Percentiles rank a stretch among this genome's conserved stretches.
Conservation (phyloP, 257 asterid genomes). For the Cynanchum wilfordii region DNA sequence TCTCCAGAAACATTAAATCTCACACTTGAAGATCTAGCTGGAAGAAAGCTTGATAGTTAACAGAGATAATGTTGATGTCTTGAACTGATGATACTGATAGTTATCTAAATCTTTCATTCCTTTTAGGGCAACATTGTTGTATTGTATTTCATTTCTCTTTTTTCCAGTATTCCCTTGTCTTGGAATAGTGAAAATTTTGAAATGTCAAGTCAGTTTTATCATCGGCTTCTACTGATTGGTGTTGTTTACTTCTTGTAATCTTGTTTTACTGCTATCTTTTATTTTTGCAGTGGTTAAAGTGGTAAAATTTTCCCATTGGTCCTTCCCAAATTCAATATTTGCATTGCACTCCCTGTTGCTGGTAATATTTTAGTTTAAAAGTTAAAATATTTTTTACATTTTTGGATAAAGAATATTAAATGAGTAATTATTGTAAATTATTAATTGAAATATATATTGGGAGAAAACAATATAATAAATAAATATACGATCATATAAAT, state of each 20-base stretch:
- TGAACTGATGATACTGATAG: not conserved
- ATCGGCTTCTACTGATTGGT: not conserved
- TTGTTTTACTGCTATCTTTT: no score
- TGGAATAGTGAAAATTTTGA: not conserved
- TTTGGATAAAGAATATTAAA: no score
- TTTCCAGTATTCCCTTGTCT: no score
- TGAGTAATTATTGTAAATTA: no score
- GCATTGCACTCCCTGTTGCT: not conserved
- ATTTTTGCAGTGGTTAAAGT: not conserved
- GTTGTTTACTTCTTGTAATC: no score
- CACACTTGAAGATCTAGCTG: conserved; percentile 77
- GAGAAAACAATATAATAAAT: no score
- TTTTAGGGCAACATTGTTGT: not conserved
- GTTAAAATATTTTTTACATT: no score
- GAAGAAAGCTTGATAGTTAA: conserved; percentile 35
- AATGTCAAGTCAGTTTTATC: not conserved
- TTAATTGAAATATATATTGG: no score
- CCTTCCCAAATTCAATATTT: not conserved
- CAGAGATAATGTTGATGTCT: not conserved
- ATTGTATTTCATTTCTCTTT: not conserved
- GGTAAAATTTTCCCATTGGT: not conserved
- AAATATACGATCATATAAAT: no score
- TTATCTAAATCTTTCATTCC: not conserved
- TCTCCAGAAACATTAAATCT: conserved; percentile 51
- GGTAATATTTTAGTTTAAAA: no score